These are phyloP conservation scores for Stenogyne calaminthoides DNA, from an alignment of 305 asterid genomes.

Conservation along the genomic window DNA sequence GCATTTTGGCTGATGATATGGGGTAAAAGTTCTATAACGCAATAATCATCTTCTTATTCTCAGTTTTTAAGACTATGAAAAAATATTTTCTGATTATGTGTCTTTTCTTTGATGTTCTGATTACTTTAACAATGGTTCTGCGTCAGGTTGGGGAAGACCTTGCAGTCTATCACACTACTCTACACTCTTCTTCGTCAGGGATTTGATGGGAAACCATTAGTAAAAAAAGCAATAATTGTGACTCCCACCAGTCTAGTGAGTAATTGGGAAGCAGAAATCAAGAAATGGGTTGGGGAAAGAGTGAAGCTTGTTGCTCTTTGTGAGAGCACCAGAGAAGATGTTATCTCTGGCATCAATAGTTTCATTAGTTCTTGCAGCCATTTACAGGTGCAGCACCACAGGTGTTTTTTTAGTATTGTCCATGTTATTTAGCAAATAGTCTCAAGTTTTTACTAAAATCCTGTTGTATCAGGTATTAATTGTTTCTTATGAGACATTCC, in stretches of 20 bases:
- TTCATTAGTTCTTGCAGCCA: no score
- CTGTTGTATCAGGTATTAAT: slow-evolving; percentile 67
- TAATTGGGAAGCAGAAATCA: slow-evolving; percentile 98
- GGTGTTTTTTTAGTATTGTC: slow-evolving; percentile 34
- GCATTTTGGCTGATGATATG: slow-evolving; percentile 99
- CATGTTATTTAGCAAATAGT: slow-evolving; percentile 24
- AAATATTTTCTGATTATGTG: neutral
- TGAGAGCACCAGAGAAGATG: slow-evolving; percentile 93
- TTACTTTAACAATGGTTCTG: slow-evolving; percentile 27
- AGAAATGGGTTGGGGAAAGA: slow-evolving; percentile 96
- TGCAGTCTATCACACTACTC: slow-evolving; percentile 93
- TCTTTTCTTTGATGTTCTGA: slow-evolving; percentile 18
- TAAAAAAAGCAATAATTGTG: slow-evolving; percentile 83
- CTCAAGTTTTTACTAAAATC: slow-evolving; percentile 17
- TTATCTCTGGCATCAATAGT: slow-evolving; percentile 71
- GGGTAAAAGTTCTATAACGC: slow-evolving; percentile 60
- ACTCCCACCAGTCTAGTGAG: slow-evolving; percentile 98
- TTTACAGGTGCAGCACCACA: slow-evolving; percentile 76
- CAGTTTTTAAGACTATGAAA: neutral
- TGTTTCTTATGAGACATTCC: slow-evolving; percentile 95
- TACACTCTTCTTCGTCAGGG: slow-evolving; percentile 94
- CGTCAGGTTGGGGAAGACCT: slow-evolving; percentile 94
- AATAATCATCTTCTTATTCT: slow-evolving; percentile 11
- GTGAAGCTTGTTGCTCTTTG: slow-evolving; percentile 93
- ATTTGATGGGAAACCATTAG: slow-evolving; percentile 89